Evolutionary conservation across 1,284 basidiomycete species (phyloP).

Genomic region (Trametes hirsuta): DNA sequence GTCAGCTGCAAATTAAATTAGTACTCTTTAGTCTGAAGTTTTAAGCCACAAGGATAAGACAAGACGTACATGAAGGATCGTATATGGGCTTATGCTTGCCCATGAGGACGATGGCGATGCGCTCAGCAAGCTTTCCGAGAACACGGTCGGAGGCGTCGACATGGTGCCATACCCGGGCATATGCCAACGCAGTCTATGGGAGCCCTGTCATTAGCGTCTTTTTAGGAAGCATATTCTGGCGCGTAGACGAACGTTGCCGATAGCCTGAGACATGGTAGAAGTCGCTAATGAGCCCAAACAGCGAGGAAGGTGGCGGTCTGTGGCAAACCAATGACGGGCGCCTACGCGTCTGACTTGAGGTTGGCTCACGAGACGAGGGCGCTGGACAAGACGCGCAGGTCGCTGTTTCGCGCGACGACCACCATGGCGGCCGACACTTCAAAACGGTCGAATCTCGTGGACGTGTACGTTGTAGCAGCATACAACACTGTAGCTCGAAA

Average conservation of each 20-base stretch:
- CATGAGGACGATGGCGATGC: conserved; percentile 95
- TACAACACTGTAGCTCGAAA: background rate
- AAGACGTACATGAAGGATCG: conserved; percentile 82
- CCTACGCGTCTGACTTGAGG: conserved; percentile 4
- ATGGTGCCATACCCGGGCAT: conserved; percentile 94
- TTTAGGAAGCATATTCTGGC: background rate
- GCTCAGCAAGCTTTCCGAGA: conserved; percentile 90
- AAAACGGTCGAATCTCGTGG: conserved; percentile 56
- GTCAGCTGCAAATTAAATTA: conserved; percentile 60
- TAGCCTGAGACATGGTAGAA: conserved; percentile 58
- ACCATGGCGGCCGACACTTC: conserved; percentile 47
- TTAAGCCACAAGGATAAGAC: conserved; percentile 38
- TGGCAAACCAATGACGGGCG: conserved; percentile 15
- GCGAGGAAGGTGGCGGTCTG: conserved; percentile 12
- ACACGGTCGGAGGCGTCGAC: conserved; percentile 90
- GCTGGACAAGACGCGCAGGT: conserved; percentile 20
- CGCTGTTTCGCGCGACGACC: conserved; percentile 23
- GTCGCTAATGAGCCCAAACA: background rate
- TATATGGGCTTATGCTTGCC: conserved; percentile 99
- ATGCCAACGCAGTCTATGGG: conserved; percentile 87
- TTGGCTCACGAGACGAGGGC: conserved; percentile 12
- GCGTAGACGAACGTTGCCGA: conserved; percentile 61
- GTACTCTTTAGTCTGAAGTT: background rate
- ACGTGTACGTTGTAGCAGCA: conserved; percentile 47
- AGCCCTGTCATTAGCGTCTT: background rate